Evolutionary conservation across 2,329 filamentous ascomycete genomes (phyloP).

Genomic region (Chrysosporium keratinophilum): DNA sequence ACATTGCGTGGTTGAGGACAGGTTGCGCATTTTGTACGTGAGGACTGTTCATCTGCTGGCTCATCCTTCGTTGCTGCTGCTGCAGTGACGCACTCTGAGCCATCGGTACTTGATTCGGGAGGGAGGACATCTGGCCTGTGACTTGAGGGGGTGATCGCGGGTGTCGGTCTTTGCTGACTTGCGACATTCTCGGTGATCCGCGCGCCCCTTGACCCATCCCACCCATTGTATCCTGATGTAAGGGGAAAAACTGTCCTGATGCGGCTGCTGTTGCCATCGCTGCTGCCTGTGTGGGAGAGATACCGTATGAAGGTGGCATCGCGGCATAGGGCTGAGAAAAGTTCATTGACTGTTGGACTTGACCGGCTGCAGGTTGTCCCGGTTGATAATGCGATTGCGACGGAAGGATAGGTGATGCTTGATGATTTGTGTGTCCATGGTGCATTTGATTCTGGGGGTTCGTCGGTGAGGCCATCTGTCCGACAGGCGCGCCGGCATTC

Average conservation of each 20-base stretch:
- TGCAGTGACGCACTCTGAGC: conserved; percentile 26
- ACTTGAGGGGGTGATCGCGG: conserved; percentile 69
- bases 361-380: conserved; percentile 50
- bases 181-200: conserved; percentile 67
- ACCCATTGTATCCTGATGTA: conserved; percentile 60
- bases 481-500: conserved; percentile 36
- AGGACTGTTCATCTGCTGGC: conserved; percentile 62
- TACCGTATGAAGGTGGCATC: conserved; percentile 63
- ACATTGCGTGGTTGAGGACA: conserved; percentile 54
- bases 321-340: conserved; percentile 72
- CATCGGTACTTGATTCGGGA: conserved; percentile 27
- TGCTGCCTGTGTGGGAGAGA: conserved; percentile 74
- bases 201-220: conserved; percentile 46
- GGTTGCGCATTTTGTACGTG: conserved; percentile 62
- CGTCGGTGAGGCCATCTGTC: conserved; percentile 59
- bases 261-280: conserved; percentile 92
- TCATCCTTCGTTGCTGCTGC: conserved; percentile 54
- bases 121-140: conserved; percentile 46
- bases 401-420: conserved; percentile 70
- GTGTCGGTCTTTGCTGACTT: conserved; percentile 61
- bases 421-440: conserved; percentile 46
- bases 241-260: conserved; percentile 68
- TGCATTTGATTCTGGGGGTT: conserved; percentile 59
- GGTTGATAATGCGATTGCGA: conserved; percentile 62
- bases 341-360: conserved; percentile 59